phyloP scores from a whole-genome alignment of 805 yeast genomes.

The Starmerella kuoi region DNA sequence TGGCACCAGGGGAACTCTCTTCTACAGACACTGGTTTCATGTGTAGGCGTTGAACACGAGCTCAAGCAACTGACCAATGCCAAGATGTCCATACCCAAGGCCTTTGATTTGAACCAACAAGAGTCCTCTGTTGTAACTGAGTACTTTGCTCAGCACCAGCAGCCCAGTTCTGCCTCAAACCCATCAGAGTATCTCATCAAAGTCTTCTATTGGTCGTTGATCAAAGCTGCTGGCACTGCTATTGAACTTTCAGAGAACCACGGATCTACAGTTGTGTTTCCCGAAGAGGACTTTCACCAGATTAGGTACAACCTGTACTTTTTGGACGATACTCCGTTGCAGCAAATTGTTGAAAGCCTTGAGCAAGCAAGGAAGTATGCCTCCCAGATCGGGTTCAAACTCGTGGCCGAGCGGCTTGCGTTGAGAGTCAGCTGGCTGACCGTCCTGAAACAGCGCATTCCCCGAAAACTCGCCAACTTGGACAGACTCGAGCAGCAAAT shows the following conservation, averaged over 20 bases:
- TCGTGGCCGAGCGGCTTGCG: slow-evolving; percentile 46
- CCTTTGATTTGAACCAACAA: background rate
- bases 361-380: slow-evolving; percentile 35
- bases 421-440: slow-evolving; percentile 21
- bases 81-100: background rate
- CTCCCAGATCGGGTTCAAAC: slow-evolving; percentile 35
- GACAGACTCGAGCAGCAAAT: slow-evolving; percentile 11
- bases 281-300: slow-evolving; percentile 22
- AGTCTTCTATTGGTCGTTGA: background rate
- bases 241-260: background rate
- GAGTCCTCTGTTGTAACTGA: background rate
- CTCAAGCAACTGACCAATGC: slow-evolving; percentile 28
- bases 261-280: background rate
- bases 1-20: slow-evolving; percentile 72
- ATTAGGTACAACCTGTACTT: slow-evolving; percentile 46
- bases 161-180: background rate
- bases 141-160: background rate
- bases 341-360: slow-evolving; percentile 18
- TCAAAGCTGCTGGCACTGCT: background rate
- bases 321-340: slow-evolving; percentile 22
- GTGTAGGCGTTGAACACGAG: slow-evolving; percentile 56
- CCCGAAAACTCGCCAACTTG: slow-evolving; percentile 14
- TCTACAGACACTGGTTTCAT: slow-evolving; percentile 66
- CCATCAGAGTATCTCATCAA: background rate
- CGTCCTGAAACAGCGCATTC: slow-evolving; percentile 18